Evolutionary conservation across 352 stramenopile species (phyloP).

Genomic region (Phytophthora hybrid): DNA sequence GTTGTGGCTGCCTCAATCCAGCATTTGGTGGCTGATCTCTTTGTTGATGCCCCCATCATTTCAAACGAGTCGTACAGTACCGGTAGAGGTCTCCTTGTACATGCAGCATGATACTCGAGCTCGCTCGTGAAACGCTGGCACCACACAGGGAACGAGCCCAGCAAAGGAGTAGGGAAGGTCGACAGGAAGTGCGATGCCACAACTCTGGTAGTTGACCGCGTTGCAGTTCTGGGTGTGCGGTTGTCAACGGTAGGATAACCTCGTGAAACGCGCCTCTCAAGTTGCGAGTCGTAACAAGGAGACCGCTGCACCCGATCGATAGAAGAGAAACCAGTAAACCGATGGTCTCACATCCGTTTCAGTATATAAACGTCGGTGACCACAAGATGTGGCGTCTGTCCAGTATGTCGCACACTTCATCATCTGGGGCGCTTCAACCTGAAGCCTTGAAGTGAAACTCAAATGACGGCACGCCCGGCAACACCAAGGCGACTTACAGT

Average conservation of each 20-base stretch:
- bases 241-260: constrained; percentile 1
- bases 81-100: too few relatives aligned
- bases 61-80: background rate
- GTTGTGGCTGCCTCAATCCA: background rate
- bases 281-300: background rate
- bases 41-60: constrained; percentile 5
- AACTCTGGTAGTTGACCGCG: background rate
- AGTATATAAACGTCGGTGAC: background rate
- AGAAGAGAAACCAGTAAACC: background rate
- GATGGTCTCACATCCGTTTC: background rate
- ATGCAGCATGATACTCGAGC: background rate
- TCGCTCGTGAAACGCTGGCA: background rate
- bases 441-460: background rate
- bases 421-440: background rate
- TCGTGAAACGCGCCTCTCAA: too few relatives aligned
- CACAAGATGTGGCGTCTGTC: background rate
- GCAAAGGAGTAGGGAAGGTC: constrained; percentile 2
- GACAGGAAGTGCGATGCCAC: background rate
- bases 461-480: background rate
- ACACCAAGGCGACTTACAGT: too few relatives aligned
- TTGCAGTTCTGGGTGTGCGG: constrained; percentile 13
- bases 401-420: background rate
- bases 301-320: background rate
- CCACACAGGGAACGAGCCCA: background rate
- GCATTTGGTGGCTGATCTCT: background rate